Evolutionary conservation across 106 monocot species (phyloP), one percentile per base, ranked within the genome.

Genomic region (Triglochin maritima): DNA sequence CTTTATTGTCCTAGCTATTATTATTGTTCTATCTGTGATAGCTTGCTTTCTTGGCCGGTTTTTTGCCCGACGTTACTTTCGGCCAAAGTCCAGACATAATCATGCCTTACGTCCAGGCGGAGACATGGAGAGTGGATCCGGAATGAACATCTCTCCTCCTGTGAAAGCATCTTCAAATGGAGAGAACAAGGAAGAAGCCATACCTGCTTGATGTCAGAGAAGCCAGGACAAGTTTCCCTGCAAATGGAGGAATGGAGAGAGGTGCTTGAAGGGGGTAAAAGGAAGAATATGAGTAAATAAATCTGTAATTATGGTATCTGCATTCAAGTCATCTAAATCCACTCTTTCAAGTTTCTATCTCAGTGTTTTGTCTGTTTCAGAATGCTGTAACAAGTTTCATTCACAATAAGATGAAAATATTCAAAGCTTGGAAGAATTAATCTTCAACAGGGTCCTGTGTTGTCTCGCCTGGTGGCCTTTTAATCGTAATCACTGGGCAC

Each of bases 401-500:
- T 17, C 62, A 45, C 45, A 4, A 46, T 63, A 46, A 46, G 4
- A 63, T 45, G 44, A 46, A 9, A 29, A 59, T n/a, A 46, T 63
- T 2, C 49, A n/a, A 14, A 3, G 50, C 16, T 6, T 17, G 59
- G 7, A 17, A 17, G 9, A 57, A 57, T 79, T 52, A 94, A 69
- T 94, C 94, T 4, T 94, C 94, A 3, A 85, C 69, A 1, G 87
- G 94, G 78, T 94, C 89, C 50, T 69, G 71, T 2, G 94, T 89
- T 49, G 76, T 70, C 41, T 94, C 94, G 56, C 79, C 79, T 2
- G 77, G 75, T 47, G 78, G 87, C 13, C 89, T 65, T 63, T 82
- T 89, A 58, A 94, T 94, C 15, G 79, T 78, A 55, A 90, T 69
- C 65, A 94, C 94, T 2, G 94, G 94, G 65, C 87, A 94, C 10